phyloP scores from a whole-genome alignment of 2,329 filamentous ascomycete species.

The Fusarium sp. region DNA sequence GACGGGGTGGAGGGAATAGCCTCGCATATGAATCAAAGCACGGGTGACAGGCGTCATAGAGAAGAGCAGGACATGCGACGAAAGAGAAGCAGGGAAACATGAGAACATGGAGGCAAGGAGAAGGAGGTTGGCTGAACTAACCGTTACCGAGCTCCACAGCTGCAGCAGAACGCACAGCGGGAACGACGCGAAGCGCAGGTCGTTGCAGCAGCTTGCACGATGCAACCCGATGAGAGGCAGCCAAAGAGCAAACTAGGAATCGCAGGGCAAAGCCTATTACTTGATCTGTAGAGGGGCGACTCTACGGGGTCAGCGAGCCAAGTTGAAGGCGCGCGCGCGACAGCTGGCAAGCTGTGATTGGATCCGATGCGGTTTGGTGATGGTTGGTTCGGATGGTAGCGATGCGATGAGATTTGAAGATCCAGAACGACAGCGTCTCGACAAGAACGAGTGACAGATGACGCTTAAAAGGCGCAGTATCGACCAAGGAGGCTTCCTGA shows the following conservation, averaged over 20 bases:
- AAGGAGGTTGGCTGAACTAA: conserved; percentile 44
- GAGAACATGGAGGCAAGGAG: conserved; percentile 36
- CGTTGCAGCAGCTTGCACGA: conserved; percentile 39
- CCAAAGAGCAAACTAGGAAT: conserved; percentile 29
- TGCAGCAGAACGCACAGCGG: conserved; percentile 38
- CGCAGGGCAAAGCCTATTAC: conserved; percentile 27
- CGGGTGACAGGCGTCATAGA: conserved; percentile 38
- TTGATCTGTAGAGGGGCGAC: conserved; percentile 26
- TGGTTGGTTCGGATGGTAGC: conserved; percentile 35
- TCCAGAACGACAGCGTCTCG: conserved; percentile 33
- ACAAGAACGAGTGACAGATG: conserved; percentile 43
- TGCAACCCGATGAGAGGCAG: conserved; percentile 44
- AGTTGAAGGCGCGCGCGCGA: conserved; percentile 44
- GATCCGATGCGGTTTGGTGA: conserved; percentile 38
- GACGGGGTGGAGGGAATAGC: conserved; percentile 32
- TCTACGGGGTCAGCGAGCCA: conserved; percentile 38
- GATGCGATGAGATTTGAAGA: conserved; percentile 41
- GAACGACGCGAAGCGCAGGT: conserved; percentile 40
- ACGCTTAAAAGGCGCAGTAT: conserved; percentile 31
- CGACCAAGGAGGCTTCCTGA: conserved; percentile 26
- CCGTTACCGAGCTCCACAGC: conserved; percentile 42
- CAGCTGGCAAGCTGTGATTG: conserved; percentile 53
- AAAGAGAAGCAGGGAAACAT: conserved; percentile 39
- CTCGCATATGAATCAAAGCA: conserved; percentile 48
- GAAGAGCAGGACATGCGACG: conserved; percentile 22